These are phyloP conservation scores for Brassica nigra DNA, from an alignment of 345 rosid genomes.

Conservation along the genomic window DNA sequence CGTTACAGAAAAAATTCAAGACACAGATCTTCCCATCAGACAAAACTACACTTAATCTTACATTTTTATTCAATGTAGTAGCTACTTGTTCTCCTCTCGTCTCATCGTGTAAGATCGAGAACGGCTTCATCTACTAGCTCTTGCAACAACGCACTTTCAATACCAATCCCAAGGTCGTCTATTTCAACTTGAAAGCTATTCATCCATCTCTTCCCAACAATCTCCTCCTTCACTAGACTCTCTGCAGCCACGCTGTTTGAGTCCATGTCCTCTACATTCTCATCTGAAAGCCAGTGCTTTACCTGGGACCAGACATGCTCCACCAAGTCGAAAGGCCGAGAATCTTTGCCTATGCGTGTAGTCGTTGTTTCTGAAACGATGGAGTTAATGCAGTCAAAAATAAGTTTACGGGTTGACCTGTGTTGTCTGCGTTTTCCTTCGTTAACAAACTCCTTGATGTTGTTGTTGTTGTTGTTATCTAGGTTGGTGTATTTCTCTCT, in stretches of 20 bases:
- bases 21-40: constrained; percentile 19
- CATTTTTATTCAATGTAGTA: constrained; percentile 28
- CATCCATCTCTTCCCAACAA: constrained; percentile 71
- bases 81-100: neutral
- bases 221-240: constrained; percentile 69
- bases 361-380: constrained; percentile 50
- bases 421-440: constrained; percentile 78
- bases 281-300: constrained; percentile 63
- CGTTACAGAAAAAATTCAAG: constrained; percentile 29
- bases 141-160: constrained; percentile 65
- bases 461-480: constrained; percentile 35
- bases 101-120: constrained; percentile 45
- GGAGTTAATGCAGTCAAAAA: constrained; percentile 67
- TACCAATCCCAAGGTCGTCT: constrained; percentile 55
- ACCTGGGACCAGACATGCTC: constrained; percentile 66
- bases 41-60: constrained; percentile 23
- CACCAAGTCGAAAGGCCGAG: constrained; percentile 41
- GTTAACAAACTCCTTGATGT: constrained; percentile 41
- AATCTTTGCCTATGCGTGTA: constrained; percentile 3
- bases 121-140: constrained; percentile 86
- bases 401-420: constrained; percentile 65
- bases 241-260: constrained; percentile 64
- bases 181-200: constrained; percentile 48
- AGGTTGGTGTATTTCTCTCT: constrained; percentile 56
- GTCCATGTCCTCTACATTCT: constrained; percentile 53